phyloP scores from a whole-genome alignment of 2,329 filamentous ascomycete genomes.

The Didymella sp. region DNA sequence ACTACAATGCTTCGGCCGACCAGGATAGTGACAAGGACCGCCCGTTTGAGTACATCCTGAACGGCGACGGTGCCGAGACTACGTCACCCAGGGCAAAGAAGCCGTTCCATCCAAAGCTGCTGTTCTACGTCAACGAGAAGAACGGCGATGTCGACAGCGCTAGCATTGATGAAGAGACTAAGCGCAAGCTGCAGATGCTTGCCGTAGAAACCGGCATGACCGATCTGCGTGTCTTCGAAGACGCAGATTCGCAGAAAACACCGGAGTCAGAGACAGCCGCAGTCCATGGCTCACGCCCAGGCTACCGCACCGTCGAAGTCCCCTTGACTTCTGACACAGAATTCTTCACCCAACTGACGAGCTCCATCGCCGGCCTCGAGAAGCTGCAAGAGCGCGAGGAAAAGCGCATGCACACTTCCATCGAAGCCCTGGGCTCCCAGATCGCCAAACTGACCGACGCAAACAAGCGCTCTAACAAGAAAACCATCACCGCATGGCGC shows the following conservation, averaged over 20 bases:
- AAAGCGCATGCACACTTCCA: slow-evolving; percentile 66
- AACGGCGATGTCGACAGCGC: slow-evolving; percentile 74
- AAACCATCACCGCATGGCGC: slow-evolving; percentile 77
- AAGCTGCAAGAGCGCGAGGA: slow-evolving; percentile 72
- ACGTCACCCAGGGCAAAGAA: slow-evolving; percentile 24
- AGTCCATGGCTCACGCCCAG: slow-evolving; percentile 21
- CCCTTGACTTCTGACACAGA: slow-evolving; percentile 77
- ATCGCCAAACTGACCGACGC: slow-evolving; percentile 71
- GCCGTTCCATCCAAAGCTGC: slow-evolving; percentile 70
- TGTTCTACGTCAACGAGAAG: slow-evolving; percentile 70
- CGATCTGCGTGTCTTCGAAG: slow-evolving; percentile 41
- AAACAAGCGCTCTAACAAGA: slow-evolving; percentile 64
- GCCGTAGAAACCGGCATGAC: slow-evolving; percentile 57
- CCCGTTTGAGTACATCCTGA: slow-evolving; percentile 49
- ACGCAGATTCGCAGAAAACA: slow-evolving; percentile 23
- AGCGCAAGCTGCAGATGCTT: slow-evolving; percentile 67
- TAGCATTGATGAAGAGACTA: slow-evolving; percentile 69
- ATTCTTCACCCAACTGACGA: slow-evolving; percentile 79
- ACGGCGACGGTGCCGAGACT: slow-evolving; percentile 20
- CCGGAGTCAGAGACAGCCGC: slow-evolving; percentile 2
- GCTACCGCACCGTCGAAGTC: slow-evolving; percentile 67
- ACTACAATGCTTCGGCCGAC: slow-evolving; percentile 41
- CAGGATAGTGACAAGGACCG: slow-evolving; percentile 37
- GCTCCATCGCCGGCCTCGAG: slow-evolving; percentile 73
- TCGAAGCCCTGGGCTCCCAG: slow-evolving; percentile 68